Evolutionary conservation across 1,139 yeast genomes (phyloP).

Genomic region (Candida frijolesensis): DNA sequence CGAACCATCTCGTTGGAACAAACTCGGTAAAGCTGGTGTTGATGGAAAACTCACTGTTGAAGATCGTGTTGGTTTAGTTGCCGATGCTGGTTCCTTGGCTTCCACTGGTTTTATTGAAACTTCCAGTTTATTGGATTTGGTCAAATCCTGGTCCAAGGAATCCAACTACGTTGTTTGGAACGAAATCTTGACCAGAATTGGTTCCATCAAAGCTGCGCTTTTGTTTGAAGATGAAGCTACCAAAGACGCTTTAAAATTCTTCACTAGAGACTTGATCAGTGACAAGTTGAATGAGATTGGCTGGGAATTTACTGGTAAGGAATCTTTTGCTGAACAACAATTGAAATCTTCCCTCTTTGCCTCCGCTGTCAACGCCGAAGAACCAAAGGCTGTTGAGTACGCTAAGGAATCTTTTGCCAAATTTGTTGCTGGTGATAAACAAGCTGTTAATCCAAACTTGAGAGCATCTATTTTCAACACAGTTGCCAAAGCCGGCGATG

Average conservation of each 20-base stretch:
- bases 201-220: slow-evolving; percentile 66
- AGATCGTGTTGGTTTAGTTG: slow-evolving; percentile 84
- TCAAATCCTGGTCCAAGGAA: slow-evolving; percentile 70
- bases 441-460: slow-evolving; percentile 80
- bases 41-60: slow-evolving; percentile 71
- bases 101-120: slow-evolving; percentile 74
- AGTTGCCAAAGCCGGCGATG: slow-evolving; percentile 70
- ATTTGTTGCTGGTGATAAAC: slow-evolving; percentile 64
- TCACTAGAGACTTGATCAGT: slow-evolving; percentile 61
- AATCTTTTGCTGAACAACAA: slow-evolving; percentile 72
- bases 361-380: slow-evolving; percentile 65
- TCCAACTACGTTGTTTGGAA: slow-evolving; percentile 78
- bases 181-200: slow-evolving; percentile 59
- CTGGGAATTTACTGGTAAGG: slow-evolving; percentile 64
- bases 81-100: slow-evolving; percentile 77
- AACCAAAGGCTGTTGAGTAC: slow-evolving; percentile 53
- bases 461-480: slow-evolving; percentile 69
- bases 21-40: slow-evolving; percentile 71
- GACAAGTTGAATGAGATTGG: slow-evolving; percentile 65
- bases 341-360: slow-evolving; percentile 74
- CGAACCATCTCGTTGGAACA: slow-evolving; percentile 70
- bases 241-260: slow-evolving; percentile 57
- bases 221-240: slow-evolving; percentile 63
- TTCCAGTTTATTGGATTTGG: slow-evolving; percentile 62
- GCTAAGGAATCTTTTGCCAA: slow-evolving; percentile 60